Conservation (phyloP, 2,329 filamentous ascomycete genomes). For the Hymenoscyphus fructigenus region DNA sequence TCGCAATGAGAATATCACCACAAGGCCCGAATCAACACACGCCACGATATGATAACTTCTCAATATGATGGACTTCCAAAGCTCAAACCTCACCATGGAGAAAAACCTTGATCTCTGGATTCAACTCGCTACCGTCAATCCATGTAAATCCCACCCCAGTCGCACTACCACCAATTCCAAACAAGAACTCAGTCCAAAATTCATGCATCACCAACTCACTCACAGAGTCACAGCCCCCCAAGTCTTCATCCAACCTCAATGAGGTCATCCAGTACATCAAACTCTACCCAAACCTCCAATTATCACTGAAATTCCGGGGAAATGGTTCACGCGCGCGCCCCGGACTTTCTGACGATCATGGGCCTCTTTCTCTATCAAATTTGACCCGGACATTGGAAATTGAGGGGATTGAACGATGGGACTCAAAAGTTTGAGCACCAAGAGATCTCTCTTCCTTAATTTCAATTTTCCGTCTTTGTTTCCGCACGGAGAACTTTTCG, state of each 20-base stretch:
- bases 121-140: background rate
- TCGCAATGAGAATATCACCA: background rate
- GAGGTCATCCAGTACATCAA: background rate
- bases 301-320: background rate
- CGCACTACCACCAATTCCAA: background rate
- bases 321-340: background rate
- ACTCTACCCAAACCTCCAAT: background rate
- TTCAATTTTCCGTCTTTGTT: background rate
- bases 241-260: background rate
- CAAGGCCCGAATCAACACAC: background rate
- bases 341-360: background rate
- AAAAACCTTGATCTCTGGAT: background rate
- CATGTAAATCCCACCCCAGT: background rate
- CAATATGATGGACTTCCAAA: background rate
- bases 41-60: background rate
- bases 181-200: background rate
- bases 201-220: background rate
- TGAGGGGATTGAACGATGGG: background rate
- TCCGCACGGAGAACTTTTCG: background rate
- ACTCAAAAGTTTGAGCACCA: background rate
- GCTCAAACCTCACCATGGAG: background rate
- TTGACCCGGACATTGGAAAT: background rate
- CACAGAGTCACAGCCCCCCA: background rate
- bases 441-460: background rate
- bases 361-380: background rate